Conservation (phyloP, 257 asterid species). For the Cruciata laevipes region DNA sequence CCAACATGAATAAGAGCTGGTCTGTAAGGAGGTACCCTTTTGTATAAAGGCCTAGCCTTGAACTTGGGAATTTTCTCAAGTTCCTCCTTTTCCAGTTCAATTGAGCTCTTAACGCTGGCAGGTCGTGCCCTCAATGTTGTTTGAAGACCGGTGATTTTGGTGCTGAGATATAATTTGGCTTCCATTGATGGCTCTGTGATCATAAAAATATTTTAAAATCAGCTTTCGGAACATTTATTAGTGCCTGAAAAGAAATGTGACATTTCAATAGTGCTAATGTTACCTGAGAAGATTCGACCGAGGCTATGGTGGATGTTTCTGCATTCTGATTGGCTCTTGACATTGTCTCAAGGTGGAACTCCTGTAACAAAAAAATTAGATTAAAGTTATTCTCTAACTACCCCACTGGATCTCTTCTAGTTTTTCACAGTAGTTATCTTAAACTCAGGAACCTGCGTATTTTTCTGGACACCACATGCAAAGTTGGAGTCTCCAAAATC, state of each 20-base stretch:
- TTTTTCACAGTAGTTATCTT: slow-evolving; percentile 39
- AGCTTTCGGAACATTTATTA: neutral
- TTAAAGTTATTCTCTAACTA: neutral
- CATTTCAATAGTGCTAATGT: neutral
- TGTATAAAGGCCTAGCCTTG: slow-evolving; percentile 86
- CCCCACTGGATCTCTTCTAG: neutral
- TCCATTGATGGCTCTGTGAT: slow-evolving; percentile 60
- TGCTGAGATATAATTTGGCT: slow-evolving; percentile 56
- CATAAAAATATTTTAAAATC: neutral
- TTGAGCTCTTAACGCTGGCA: slow-evolving; percentile 55
- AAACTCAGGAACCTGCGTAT: slow-evolving; percentile 70
- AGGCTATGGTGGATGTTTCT: slow-evolving; percentile 64
- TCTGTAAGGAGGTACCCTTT: slow-evolving; percentile 49
- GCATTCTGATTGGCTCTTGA: slow-evolving; percentile 65
- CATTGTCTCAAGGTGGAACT: slow-evolving; percentile 87
- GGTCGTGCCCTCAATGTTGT: slow-evolving; percentile 85
- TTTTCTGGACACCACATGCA: slow-evolving; percentile 58
- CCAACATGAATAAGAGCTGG: neutral
- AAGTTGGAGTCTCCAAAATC: slow-evolving; percentile 65
- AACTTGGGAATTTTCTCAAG: slow-evolving; percentile 71
- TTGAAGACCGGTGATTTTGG: slow-evolving; percentile 83
- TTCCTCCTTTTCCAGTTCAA: slow-evolving; percentile 66
- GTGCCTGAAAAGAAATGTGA: neutral
- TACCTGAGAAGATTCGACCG: slow-evolving; percentile 50
- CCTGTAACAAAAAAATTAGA: slow-evolving; percentile 40